These are phyloP conservation scores for Mortierella claussenii DNA, from an alignment of 192 early-diverging fungal species.

Conservation along the genomic window DNA sequence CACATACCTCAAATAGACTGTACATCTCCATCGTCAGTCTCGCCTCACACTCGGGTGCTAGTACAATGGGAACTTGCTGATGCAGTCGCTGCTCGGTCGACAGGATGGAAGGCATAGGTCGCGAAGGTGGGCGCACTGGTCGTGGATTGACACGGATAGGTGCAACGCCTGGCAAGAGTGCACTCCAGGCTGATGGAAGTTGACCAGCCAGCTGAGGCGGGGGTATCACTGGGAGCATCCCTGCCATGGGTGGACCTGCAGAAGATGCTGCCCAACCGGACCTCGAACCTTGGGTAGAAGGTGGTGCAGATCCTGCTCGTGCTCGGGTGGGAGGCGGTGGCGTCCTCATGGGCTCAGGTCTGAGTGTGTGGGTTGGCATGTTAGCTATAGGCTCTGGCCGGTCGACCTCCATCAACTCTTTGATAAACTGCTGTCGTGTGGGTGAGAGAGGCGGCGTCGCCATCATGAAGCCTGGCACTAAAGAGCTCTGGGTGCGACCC, in stretches of 20 bases:
- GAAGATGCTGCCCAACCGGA: background rate
- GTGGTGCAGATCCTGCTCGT: constrained; percentile 34
- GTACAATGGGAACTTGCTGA: constrained; percentile 34
- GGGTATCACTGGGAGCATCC: background rate
- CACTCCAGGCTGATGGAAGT: constrained; percentile 13
- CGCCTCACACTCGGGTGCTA: constrained; percentile 50
- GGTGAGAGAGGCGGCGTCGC: constrained; percentile 44
- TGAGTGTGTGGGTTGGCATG: background rate
- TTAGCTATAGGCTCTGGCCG: background rate
- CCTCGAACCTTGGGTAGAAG: constrained; percentile 2
- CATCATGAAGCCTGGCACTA: constrained; percentile 18
- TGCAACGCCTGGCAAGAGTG: constrained; percentile 27
- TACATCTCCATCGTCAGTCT: constrained; percentile 67
- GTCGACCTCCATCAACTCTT: background rate
- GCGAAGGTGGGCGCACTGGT: background rate
- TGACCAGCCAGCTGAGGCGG: constrained; percentile 2
- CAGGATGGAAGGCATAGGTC: background rate
- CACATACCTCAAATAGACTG: constrained; percentile 64
- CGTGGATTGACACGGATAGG: constrained; percentile 28
- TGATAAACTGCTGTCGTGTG: constrained; percentile 12
- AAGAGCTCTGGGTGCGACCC: background rate
- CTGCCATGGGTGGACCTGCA: background rate
- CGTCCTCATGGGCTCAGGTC: background rate
- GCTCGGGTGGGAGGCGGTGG: background rate
- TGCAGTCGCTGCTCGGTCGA: constrained; percentile 18